Conservation (phyloP, 768 basidiomycete genomes). For the Phanerochaete carnosa region DNA sequence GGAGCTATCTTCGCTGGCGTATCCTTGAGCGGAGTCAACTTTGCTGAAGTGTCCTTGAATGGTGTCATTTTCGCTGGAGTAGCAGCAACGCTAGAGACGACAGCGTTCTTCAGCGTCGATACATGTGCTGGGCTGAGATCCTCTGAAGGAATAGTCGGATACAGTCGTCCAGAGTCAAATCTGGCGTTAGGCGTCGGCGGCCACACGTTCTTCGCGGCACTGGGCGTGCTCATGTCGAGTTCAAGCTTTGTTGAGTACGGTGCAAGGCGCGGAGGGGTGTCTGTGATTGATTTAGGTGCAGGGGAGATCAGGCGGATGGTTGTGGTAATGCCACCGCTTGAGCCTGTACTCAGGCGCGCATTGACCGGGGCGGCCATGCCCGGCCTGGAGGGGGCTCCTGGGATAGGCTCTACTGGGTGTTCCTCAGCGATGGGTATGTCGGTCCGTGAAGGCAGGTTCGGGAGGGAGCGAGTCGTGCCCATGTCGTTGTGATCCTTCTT, state of each 20-base stretch:
- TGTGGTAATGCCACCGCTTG: slow-evolving; percentile 25
- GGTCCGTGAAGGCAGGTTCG: not conserved
- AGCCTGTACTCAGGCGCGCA: slow-evolving; percentile 58
- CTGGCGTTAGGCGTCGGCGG: slow-evolving; percentile 34
- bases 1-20: slow-evolving; percentile 9
- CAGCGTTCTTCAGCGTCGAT: not conserved
- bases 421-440: not conserved
- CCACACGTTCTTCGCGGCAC: slow-evolving; percentile 32
- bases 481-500: not conserved
- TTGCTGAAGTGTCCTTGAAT: slow-evolving; percentile 20
- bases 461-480: slow-evolving; percentile 17
- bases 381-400: slow-evolving; percentile 54
- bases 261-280: slow-evolving; percentile 57
- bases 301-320: slow-evolving; percentile 46
- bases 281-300: slow-evolving; percentile 4
- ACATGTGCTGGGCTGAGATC: slow-evolving; percentile 19
- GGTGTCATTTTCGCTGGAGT: not conserved
- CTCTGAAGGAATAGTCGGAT: slow-evolving; percentile 36
- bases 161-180: slow-evolving; percentile 28
- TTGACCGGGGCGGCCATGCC: slow-evolving; percentile 59
- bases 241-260: slow-evolving; percentile 70
- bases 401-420: slow-evolving; percentile 40
- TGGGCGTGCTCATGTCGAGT: slow-evolving; percentile 57
- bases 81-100: not conserved
- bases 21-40: not conserved